Conservation (phyloP, 2,329 filamentous ascomycete species). For the Trichoderma endophyticum region DNA sequence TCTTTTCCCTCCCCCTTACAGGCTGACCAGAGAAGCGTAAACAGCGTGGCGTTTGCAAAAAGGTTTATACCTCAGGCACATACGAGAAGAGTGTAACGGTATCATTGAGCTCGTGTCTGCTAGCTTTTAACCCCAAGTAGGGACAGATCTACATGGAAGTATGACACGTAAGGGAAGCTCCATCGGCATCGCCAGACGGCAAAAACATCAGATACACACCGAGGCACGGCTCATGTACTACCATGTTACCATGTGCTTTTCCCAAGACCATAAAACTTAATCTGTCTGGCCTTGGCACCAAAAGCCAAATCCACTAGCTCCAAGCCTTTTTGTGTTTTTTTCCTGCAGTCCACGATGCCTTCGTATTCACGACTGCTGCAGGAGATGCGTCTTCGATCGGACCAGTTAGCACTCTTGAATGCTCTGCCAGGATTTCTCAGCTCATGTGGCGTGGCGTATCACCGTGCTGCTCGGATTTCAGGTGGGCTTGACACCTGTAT, state of each 20-base stretch:
- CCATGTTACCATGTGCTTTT: neutral
- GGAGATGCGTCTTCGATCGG: neutral
- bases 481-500: neutral
- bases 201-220: neutral
- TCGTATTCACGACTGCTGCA: slow-evolving; percentile 7
- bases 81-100: neutral
- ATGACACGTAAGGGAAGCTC: neutral
- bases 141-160: neutral
- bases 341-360: neutral
- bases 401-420: neutral
- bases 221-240: neutral
- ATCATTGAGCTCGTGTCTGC: neutral
- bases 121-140: neutral
- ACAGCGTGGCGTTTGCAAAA: neutral
- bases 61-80: neutral
- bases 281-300: neutral
- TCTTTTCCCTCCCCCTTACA: neutral
- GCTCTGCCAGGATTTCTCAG: neutral
- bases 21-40: neutral
- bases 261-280: neutral
- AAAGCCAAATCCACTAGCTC: slow-evolving; percentile 2
- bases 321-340: neutral
- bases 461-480: neutral
- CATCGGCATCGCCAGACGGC: neutral
- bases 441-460: neutral